These are phyloP conservation scores for Powellomyces hirtus DNA, from an alignment of 192 early-diverging fungal genomes.

Conservation along the genomic window DNA sequence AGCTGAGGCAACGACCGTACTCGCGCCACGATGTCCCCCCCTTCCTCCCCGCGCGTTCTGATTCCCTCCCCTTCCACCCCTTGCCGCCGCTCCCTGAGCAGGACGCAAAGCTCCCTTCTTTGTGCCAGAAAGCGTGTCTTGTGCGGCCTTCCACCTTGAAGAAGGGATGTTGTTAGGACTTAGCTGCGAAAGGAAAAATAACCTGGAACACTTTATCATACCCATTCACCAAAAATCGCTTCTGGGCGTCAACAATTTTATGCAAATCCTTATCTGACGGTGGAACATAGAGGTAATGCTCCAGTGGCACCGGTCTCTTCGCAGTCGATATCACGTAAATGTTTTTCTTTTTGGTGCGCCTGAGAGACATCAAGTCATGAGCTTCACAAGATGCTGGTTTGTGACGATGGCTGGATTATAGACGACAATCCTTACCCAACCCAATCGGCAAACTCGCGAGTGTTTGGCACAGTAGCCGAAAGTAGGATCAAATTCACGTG, in stretches of 20 bases:
- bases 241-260: constrained; percentile 85
- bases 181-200: constrained; percentile 1
- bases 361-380: constrained; percentile 26
- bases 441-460: constrained; percentile 98
- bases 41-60: constrained; percentile 33
- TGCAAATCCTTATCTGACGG: constrained; percentile 66
- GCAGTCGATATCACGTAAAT: constrained; percentile 96
- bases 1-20: not conserved
- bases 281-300: constrained; percentile 84
- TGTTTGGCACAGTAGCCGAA: constrained; percentile 97
- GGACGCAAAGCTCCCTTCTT: constrained; percentile 46
- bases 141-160: constrained; percentile 69
- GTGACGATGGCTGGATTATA: no score
- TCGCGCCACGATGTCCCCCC: constrained; percentile 41
- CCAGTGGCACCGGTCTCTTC: constrained; percentile 91
- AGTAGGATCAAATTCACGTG: constrained; percentile 94
- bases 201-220: constrained; percentile 24
- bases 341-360: constrained; percentile 93
- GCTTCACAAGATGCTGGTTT: not conserved
- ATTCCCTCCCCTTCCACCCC: constrained; percentile 19
- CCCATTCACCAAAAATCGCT: constrained; percentile 59
- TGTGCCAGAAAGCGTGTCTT: constrained; percentile 66
- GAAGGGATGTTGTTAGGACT: not conserved
- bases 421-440: constrained; percentile 73
- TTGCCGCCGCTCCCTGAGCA: constrained; percentile 5